A percentile compares a stretch with the other conserved stretches of the same genome.
These are phyloP conservation scores for Yueomyces sinensis DNA, from an alignment of 805 yeast species.

Conservation along the genomic window DNA sequence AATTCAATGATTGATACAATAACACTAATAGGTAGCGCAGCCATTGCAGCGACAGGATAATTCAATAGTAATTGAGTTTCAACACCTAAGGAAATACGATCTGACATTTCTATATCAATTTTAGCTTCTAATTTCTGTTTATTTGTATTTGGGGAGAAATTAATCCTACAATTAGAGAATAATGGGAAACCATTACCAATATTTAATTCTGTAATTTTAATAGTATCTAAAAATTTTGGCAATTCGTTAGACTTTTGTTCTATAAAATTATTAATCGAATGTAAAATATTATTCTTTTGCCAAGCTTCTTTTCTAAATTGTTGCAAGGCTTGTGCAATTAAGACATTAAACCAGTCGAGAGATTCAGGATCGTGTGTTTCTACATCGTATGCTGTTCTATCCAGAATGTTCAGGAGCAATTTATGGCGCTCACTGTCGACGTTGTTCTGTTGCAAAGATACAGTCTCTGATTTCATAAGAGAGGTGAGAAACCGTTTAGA, in stretches of 20 bases:
- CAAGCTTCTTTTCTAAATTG: conserved; percentile 86
- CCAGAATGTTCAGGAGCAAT: conserved; percentile 36
- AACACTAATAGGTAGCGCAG: conserved; percentile 73
- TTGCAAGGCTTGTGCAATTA: conserved; percentile 80
- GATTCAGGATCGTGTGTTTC: conserved; percentile 80
- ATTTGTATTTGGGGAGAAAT: conserved; percentile 39
- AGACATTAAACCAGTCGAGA: conserved; percentile 91
- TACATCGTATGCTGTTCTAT: conserved; percentile 87
- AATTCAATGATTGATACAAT: conserved; percentile 83
- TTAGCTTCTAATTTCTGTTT: conserved; percentile 55
- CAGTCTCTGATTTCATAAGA: neutral
- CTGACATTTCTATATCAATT: conserved; percentile 82
- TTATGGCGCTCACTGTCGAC: neutral
- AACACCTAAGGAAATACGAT: conserved; percentile 73
- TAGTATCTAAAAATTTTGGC: conserved; percentile 71
- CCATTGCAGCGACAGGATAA: conserved; percentile 73
- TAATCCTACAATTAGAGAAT: conserved; percentile 81
- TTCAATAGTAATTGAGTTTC: conserved; percentile 70
- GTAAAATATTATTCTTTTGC: conserved; percentile 69
- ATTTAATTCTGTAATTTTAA: conserved; percentile 71
- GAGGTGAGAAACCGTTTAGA: neutral
- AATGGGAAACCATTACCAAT: conserved; percentile 94
- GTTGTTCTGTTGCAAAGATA: neutral
- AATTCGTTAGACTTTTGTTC: conserved; percentile 36
- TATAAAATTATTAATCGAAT: conserved; percentile 59